phyloP scores from a whole-genome alignment of 768 basidiomycete genomes.

The Tulasnella sp. region DNA sequence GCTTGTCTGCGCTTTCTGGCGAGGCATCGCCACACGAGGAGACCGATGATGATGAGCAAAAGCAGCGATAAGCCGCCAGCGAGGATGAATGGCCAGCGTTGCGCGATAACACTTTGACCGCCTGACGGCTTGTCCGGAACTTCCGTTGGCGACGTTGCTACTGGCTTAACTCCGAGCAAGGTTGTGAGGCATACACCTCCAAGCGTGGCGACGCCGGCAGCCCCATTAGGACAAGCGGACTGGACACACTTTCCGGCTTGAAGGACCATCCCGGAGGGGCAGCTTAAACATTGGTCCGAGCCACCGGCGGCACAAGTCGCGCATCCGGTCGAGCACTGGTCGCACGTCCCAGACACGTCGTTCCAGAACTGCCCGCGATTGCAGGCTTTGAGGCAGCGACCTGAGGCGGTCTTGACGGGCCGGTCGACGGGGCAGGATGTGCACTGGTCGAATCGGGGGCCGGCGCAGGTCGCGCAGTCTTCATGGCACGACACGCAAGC shows the following conservation, averaged over 20 bases:
- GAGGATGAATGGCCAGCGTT: slow-evolving; percentile 78
- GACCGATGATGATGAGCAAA: slow-evolving; percentile 69
- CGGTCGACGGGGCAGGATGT: slow-evolving; percentile 65
- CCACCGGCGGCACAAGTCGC: slow-evolving; percentile 77
- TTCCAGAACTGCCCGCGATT: slow-evolving; percentile 75
- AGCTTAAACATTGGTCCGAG: slow-evolving; percentile 70
- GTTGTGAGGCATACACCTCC: slow-evolving; percentile 73
- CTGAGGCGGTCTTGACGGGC: slow-evolving; percentile 62
- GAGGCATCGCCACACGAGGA: slow-evolving; percentile 71
- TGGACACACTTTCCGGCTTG: slow-evolving; percentile 65
- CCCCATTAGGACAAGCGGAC: slow-evolving; percentile 59
- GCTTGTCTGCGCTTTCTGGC: slow-evolving; percentile 70
- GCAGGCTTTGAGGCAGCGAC: slow-evolving; percentile 80
- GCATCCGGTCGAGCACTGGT: slow-evolving; percentile 74
- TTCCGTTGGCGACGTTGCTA: slow-evolving; percentile 61
- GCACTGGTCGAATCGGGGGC: slow-evolving; percentile 79
- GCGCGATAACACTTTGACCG: slow-evolving; percentile 46
- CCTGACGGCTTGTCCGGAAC: slow-evolving; percentile 45
- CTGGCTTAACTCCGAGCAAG: slow-evolving; percentile 40
- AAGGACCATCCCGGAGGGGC: slow-evolving; percentile 62
- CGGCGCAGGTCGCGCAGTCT: slow-evolving; percentile 83
- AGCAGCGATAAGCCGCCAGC: slow-evolving; percentile 77
- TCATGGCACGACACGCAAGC: slow-evolving; percentile 79
- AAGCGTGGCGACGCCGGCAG: slow-evolving; percentile 62
- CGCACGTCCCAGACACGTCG: slow-evolving; percentile 58